Conservation (phyloP, 352 stramenopile species). For the Phytophthora pini region DNA sequence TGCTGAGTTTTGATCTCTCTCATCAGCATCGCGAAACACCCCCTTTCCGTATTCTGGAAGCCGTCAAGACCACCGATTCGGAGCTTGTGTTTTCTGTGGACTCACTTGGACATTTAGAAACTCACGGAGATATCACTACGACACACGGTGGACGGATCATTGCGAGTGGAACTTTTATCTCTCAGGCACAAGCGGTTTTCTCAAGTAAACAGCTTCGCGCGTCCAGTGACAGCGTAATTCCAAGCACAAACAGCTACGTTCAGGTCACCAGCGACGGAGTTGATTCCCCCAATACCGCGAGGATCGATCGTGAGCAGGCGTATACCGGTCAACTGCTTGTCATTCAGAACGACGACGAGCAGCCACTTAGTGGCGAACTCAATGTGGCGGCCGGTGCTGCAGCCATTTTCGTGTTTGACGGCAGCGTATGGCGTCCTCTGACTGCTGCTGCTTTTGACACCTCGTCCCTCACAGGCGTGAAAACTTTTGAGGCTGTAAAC, state of each 20-base stretch:
- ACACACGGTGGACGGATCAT: slow-evolving; percentile 52
- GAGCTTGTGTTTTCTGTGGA: slow-evolving; percentile 53
- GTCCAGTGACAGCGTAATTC: slow-evolving; percentile 47
- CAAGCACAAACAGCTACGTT: slow-evolving; percentile 74
- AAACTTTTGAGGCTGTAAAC: slow-evolving; percentile 63
- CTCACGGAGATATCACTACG: slow-evolving; percentile 57
- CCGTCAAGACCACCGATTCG: slow-evolving; percentile 15
- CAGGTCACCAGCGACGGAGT: slow-evolving; percentile 65
- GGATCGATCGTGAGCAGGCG: slow-evolving; percentile 50
- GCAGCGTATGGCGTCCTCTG: slow-evolving; percentile 61
- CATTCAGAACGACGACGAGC: slow-evolving; percentile 78
- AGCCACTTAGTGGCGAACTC: slow-evolving; percentile 55
- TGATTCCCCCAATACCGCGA: slow-evolving; percentile 33
- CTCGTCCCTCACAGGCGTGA: slow-evolving; percentile 62
- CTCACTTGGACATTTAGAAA: slow-evolving; percentile 53
- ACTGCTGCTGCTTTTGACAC: slow-evolving; percentile 74
- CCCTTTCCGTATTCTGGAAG: slow-evolving; percentile 63
- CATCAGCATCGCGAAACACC: slow-evolving; percentile 27
- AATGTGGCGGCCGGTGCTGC: slow-evolving; percentile 55
- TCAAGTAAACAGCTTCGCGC: slow-evolving; percentile 49
- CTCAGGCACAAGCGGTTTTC: slow-evolving; percentile 61
- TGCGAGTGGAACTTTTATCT: slow-evolving; percentile 58
- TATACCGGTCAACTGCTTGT: slow-evolving; percentile 71
- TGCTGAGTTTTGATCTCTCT: slow-evolving; percentile 58
- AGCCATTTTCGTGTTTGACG: slow-evolving; percentile 79